Evolutionary conservation across 768 basidiomycete genomes (phyloP).

Genomic region (Pleurotus citrinopileatus): DNA sequence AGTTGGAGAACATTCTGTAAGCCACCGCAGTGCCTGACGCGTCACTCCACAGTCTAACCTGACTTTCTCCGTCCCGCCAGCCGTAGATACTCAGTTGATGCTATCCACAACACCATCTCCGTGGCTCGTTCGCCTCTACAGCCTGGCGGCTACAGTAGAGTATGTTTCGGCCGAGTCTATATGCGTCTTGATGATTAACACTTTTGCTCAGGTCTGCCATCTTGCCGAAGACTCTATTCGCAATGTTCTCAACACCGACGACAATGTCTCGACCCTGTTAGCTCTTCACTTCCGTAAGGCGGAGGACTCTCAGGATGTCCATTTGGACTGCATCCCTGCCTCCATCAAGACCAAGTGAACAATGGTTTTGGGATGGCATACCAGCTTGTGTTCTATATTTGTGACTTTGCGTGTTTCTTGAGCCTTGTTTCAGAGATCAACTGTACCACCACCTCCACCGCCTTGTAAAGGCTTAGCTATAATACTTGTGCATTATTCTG

Average conservation of each 20-base stretch:
- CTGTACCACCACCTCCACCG: conserved; percentile 12
- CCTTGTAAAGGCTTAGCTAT: background rate
- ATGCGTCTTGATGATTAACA: background rate
- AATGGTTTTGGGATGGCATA: conserved; percentile 10
- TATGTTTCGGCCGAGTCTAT: conserved; percentile 20
- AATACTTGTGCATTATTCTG: conserved; percentile 5
- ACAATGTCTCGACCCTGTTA: conserved; percentile 65
- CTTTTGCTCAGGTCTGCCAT: conserved; percentile 52
- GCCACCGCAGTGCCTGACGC: conserved; percentile 22
- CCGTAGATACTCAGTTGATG: conserved; percentile 73
- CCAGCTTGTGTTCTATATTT: conserved; percentile 9
- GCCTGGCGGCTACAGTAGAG: conserved; percentile 49
- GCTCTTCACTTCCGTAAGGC: conserved; percentile 47
- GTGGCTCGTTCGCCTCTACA: conserved; percentile 62
- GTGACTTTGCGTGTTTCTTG: conserved; percentile 14
- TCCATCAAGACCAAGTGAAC: conserved; percentile 44
- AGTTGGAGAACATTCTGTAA: conserved; percentile 73
- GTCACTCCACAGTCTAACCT: conserved; percentile 13
- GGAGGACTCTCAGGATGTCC: background rate
- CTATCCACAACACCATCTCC: conserved; percentile 79
- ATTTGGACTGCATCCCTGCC: conserved; percentile 26
- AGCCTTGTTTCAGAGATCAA: background rate
- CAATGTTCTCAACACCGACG: conserved; percentile 63
- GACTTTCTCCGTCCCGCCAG: conserved; percentile 30
- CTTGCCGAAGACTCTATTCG: conserved; percentile 70